These are phyloP conservation scores for Eucalyptus cloeziana DNA, from an alignment of 345 rosid species.

Conservation along the genomic window DNA sequence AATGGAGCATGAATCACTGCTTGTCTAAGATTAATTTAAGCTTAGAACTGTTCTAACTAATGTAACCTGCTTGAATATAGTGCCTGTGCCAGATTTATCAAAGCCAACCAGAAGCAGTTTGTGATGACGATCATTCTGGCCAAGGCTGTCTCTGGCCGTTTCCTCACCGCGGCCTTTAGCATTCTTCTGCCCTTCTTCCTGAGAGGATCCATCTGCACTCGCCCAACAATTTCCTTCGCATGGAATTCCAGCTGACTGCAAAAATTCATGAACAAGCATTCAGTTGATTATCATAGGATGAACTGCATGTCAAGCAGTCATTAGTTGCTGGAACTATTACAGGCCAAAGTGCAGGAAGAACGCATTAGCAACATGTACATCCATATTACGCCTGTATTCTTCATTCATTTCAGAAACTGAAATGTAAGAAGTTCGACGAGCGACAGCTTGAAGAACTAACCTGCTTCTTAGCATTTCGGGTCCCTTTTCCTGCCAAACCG, in stretches of 20 bases:
- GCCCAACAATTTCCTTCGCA: slow-evolving; percentile 79
- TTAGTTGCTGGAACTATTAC: too few species aligned
- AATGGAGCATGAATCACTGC: not conserved
- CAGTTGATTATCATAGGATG: not conserved
- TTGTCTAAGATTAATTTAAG: not conserved
- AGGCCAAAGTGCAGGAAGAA: too few species aligned
- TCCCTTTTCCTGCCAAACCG: not conserved
- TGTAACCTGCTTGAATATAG: slow-evolving; percentile 76
- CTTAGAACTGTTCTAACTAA: not conserved
- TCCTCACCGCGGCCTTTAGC: slow-evolving; percentile 25
- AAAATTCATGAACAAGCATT: not conserved
- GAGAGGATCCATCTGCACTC: slow-evolving; percentile 44
- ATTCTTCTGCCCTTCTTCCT: slow-evolving; percentile 71
- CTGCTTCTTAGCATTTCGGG: too few species aligned
- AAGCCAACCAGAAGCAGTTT: slow-evolving; percentile 71
- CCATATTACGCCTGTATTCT: too few species aligned
- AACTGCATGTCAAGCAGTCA: not conserved
- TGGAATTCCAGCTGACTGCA: slow-evolving; percentile 49
- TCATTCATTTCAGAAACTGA: too few species aligned
- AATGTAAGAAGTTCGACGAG: too few species aligned
- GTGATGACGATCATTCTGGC: slow-evolving; percentile 11
- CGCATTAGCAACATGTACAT: too few species aligned
- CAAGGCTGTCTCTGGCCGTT: slow-evolving; percentile 2
- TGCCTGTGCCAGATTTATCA: slow-evolving; percentile 71
- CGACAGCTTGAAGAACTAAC: too few species aligned